Evolutionary conservation across 1,284 basidiomycete genomes (phyloP).

Genomic region (Trametes sp.): DNA sequence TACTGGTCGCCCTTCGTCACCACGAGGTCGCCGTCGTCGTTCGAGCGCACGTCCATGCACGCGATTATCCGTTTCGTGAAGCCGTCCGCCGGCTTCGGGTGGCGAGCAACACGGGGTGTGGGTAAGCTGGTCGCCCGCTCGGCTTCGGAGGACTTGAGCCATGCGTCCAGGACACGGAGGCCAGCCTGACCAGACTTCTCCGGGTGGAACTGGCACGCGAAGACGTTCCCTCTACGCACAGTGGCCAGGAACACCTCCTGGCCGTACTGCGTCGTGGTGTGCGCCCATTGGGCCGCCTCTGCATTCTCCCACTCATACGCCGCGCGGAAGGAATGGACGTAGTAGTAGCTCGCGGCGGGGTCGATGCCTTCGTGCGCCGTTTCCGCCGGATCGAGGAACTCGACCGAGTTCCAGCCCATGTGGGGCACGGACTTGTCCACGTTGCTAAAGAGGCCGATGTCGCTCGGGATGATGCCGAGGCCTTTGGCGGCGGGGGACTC

Average conservation of each 20-base stretch:
- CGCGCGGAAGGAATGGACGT: conserved; percentile 95
- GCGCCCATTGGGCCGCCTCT: conserved; percentile 75
- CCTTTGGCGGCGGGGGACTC: conserved; percentile 72
- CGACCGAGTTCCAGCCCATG: conserved; percentile 95
- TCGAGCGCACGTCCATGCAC: conserved; percentile 97
- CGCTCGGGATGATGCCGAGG: conserved; percentile 76
- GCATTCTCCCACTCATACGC: conserved; percentile 69
- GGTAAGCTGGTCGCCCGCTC: conserved; percentile 45
- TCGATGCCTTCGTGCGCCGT: conserved; percentile 53
- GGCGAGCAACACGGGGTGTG: conserved; percentile 45
- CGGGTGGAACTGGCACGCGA: conserved; percentile 97
- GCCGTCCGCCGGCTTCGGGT: conserved; percentile 59
- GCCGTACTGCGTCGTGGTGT: conserved; percentile 94
- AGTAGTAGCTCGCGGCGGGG: conserved; percentile 83
- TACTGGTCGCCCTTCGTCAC: conserved; percentile 99
- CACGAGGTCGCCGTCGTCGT: conserved; percentile 96
- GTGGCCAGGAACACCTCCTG: conserved; percentile 91
- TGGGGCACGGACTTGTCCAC: conserved; percentile 91
- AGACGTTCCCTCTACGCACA: conserved; percentile 87
- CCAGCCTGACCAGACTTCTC: conserved; percentile 98
- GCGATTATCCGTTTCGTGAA: conserved; percentile 96
- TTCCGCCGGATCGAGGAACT: conserved; percentile 57
- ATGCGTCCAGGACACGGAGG: conserved; percentile 81
- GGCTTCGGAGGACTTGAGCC: conserved; percentile 73
- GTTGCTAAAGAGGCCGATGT: conserved; percentile 73